Percentiles rank a stretch among this genome's conserved stretches.
These are phyloP conservation scores for Astragalus membranaceus DNA, from an alignment of 306 rosid genomes.

Conservation along the genomic window DNA sequence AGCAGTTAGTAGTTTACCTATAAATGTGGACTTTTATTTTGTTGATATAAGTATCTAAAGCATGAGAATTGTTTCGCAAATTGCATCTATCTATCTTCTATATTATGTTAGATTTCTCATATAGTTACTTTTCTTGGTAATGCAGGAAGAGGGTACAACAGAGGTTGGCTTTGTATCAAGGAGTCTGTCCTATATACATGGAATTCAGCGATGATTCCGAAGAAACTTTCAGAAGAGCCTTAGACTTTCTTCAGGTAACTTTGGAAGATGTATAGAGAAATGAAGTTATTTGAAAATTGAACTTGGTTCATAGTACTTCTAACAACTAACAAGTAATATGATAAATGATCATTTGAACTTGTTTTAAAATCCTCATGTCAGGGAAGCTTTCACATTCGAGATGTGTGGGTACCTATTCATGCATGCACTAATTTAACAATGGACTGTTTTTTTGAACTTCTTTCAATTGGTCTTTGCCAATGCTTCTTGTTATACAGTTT, in stretches of 20 bases:
- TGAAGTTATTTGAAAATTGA: too few relatives aligned
- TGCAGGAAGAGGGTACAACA: constrained; percentile 83
- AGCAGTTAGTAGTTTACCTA: background rate
- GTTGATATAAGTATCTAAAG: background rate
- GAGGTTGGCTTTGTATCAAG: constrained; percentile 85
- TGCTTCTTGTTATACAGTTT: background rate
- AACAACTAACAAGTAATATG: background rate
- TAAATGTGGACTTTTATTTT: background rate
- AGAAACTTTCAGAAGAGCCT: constrained; percentile 59
- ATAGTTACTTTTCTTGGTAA: constrained; percentile 19
- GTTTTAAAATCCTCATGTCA: background rate
- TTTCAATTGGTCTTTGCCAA: background rate
- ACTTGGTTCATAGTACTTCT: background rate
- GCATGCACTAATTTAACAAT: background rate
- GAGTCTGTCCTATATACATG: constrained; percentile 85
- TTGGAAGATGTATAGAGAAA: background rate
- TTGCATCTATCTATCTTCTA: background rate
- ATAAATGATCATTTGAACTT: background rate
- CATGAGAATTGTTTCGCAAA: background rate
- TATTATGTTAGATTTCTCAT: background rate
- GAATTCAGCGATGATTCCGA: constrained; percentile 79
- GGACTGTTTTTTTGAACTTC: background rate
- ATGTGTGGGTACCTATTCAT: background rate
- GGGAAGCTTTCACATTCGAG: background rate
- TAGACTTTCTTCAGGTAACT: constrained; percentile 57